Conservation (phyloP, 306 rosid species). For the Casuarina cunninghamiana region DNA sequence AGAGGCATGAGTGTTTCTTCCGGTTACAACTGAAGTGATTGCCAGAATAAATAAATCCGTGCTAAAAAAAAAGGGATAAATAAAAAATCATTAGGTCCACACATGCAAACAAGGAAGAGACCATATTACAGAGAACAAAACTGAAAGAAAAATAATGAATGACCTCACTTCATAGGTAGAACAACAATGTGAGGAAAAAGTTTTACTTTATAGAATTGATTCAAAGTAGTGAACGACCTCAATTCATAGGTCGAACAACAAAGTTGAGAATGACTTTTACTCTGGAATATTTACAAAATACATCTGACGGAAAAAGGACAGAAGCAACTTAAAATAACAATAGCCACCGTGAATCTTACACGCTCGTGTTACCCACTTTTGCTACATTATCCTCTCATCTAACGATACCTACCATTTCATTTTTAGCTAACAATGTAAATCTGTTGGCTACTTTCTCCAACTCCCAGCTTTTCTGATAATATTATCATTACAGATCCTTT, state of each 20-base stretch:
- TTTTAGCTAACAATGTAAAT: neutral
- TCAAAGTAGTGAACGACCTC: no score
- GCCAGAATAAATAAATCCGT: neutral
- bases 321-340: neutral
- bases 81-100: neutral
- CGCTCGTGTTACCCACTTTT: neutral
- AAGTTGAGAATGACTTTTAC: no score
- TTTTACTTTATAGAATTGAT: neutral
- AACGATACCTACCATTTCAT: neutral
- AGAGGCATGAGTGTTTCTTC: slow-evolving; percentile 2
- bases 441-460: neutral
- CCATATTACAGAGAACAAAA: neutral
- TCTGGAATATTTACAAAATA: neutral
- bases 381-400: neutral
- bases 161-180: neutral
- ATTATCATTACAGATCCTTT: neutral
- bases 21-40: neutral
- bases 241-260: no score
- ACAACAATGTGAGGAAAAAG: neutral
- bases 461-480: neutral
- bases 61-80: neutral
- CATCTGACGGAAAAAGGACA: neutral
- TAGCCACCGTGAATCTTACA: neutral
- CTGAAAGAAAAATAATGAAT: neutral
- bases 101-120: neutral